phyloP scores from a whole-genome alignment of 1,284 basidiomycete genomes.

The Leucoagaricus sp. region DNA sequence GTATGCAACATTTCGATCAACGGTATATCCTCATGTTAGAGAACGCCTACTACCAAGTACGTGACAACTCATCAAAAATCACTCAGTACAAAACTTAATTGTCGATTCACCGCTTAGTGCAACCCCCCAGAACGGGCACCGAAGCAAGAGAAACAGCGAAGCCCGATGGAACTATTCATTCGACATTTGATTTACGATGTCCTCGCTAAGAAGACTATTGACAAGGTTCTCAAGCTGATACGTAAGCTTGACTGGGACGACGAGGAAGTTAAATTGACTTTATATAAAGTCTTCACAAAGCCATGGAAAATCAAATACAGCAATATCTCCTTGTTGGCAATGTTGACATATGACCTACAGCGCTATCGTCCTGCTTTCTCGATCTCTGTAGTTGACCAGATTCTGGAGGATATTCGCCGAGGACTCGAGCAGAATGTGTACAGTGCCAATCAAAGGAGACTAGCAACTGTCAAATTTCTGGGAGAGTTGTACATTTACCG shows the following conservation, averaged over 20 bases:
- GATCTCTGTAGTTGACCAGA: constrained; percentile 89
- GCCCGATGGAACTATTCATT: constrained; percentile 90
- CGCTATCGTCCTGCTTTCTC: constrained; percentile 90
- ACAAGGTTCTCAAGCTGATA: constrained; percentile 89
- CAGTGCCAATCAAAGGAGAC: constrained; percentile 90
- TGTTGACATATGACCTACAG: constrained; percentile 92
- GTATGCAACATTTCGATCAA: constrained; percentile 89
- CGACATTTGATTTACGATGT: constrained; percentile 92
- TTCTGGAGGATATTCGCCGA: constrained; percentile 88
- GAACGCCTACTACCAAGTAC: constrained; percentile 96
- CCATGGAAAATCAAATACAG: constrained; percentile 96
- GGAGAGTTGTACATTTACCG: constrained; percentile 98
- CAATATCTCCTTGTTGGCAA: constrained; percentile 90
- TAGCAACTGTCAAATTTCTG: constrained; percentile 91
- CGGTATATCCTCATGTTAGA: constrained; percentile 89
- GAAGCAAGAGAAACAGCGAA: constrained; percentile 82
- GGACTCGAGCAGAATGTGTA: constrained; percentile 96
- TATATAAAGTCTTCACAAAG: constrained; percentile 89
- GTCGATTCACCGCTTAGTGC: constrained; percentile 57
- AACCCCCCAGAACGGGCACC: constrained; percentile 95
- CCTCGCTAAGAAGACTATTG: constrained; percentile 86
- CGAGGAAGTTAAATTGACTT: constrained; percentile 47
- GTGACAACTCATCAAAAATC: background rate
- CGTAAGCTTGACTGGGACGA: constrained; percentile 98
- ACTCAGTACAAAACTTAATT: background rate